Evolutionary conservation across 805 yeast genomes (phyloP).

Genomic region (Lachancea lanzarotensis): DNA sequence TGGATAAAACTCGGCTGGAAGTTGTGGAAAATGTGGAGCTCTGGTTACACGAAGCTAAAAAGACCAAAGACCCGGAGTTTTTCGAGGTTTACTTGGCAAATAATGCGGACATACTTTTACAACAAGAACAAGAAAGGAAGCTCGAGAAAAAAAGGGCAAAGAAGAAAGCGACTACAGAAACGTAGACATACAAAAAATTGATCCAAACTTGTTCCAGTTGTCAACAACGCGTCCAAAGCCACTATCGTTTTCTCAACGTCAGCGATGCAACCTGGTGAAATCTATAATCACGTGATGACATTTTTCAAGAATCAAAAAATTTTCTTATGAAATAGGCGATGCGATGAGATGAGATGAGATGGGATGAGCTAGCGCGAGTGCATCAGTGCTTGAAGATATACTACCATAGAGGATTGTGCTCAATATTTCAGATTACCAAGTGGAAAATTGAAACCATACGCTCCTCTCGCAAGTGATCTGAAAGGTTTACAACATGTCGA

Average conservation of each 20-base stretch:
- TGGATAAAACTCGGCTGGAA: conserved; percentile 61
- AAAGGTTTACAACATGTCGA: conserved; percentile 38
- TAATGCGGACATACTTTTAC: conserved; percentile 18
- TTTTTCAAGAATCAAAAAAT: conserved; percentile 9
- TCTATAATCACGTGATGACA: background rate
- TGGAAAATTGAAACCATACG: no score
- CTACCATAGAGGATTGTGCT: background rate
- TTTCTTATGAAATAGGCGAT: conserved; percentile 5
- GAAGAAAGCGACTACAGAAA: conserved; percentile 5
- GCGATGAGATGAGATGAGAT: conserved; percentile 5
- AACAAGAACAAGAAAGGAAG: conserved; percentile 21
- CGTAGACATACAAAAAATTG: background rate
- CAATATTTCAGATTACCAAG: no score
- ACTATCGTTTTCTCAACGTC: no score
- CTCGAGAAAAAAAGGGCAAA: conserved; percentile 16
- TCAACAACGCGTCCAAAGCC: no score
- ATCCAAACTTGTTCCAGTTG: no score
- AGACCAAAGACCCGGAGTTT: conserved; percentile 25
- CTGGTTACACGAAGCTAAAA: conserved; percentile 27
- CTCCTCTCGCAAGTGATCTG: no score
- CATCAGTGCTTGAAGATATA: background rate
- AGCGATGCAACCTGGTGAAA: no score
- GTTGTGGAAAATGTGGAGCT: conserved; percentile 30
- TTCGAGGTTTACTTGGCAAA: conserved; percentile 14
- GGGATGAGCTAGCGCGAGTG: background rate